These are phyloP conservation scores for Ophiosphaerella herpotricha DNA, from an alignment of 2,329 filamentous ascomycete genomes.

Conservation along the genomic window DNA sequence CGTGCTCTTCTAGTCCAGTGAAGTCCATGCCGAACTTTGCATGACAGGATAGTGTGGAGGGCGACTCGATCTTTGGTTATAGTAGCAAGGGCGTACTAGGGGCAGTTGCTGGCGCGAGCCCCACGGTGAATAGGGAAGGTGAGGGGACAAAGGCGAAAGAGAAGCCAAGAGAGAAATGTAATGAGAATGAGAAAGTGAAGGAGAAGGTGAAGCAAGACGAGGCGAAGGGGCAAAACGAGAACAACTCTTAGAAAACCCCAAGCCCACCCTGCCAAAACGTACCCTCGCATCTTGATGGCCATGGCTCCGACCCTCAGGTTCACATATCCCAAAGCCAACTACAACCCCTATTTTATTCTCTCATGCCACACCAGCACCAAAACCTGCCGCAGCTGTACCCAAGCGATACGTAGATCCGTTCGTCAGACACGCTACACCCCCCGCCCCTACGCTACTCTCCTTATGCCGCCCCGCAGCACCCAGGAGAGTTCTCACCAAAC, in stretches of 20 bases:
- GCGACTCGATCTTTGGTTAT: slow-evolving; percentile 31
- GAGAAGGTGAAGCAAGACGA: too few species aligned
- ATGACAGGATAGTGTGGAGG: slow-evolving; percentile 24
- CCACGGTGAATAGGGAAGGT: background rate
- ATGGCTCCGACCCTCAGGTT: slow-evolving; percentile 26
- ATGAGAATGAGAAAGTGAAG: too few species aligned
- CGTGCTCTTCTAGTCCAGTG: slow-evolving; percentile 24
- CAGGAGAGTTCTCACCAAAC: slow-evolving; percentile 10
- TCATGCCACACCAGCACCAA: background rate
- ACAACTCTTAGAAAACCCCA: background rate
- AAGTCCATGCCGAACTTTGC: slow-evolving; percentile 28
- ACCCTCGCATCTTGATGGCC: slow-evolving; percentile 25
- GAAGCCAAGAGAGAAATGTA: too few species aligned
- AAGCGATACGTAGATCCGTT: slow-evolving; percentile 25
- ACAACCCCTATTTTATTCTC: slow-evolving; percentile 4
- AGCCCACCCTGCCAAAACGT: slow-evolving; percentile 10
- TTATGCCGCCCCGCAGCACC: slow-evolving; percentile 9
- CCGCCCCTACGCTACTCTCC: background rate
- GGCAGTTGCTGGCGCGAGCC: slow-evolving; percentile 13
- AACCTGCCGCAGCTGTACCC: background rate
- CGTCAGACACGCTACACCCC: slow-evolving; percentile 13
- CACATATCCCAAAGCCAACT: slow-evolving; percentile 20
- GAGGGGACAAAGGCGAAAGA: too few species aligned
- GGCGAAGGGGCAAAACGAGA: background rate
- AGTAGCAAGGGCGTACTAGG: slow-evolving; percentile 15